phyloP scores from a whole-genome alignment of 768 basidiomycete species.

The Amanita fuliginea region DNA sequence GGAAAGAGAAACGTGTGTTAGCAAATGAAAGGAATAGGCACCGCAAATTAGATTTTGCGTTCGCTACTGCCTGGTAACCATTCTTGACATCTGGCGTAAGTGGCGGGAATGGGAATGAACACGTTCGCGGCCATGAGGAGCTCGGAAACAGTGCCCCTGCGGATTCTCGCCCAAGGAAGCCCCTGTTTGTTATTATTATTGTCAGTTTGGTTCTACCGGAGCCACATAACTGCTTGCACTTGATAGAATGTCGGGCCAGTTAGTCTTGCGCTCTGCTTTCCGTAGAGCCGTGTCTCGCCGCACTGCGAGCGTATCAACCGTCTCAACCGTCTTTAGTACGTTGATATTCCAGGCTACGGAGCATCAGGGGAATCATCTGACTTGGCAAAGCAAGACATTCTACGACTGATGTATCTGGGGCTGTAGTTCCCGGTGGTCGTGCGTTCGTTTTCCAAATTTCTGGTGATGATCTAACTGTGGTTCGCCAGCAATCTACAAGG shows the following conservation, averaged over 20 bases:
- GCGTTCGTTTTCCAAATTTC: neutral
- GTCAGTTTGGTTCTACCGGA: too few species aligned
- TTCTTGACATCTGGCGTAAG: too few species aligned
- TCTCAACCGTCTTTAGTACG: neutral
- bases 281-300: conserved; percentile 1
- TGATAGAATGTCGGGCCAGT: neutral
- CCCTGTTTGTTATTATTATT: too few species aligned
- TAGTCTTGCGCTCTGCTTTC: conserved; percentile 1
- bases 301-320: neutral
- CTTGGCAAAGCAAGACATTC: neutral
- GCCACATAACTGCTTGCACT: too few species aligned
- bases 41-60: too few species aligned
- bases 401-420: neutral
- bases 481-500: conserved; percentile 68
- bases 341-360: neutral
- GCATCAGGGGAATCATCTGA: neutral
- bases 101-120: too few species aligned
- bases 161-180: too few species aligned
- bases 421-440: conserved; percentile 6
- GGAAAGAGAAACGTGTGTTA: too few species aligned
- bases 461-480: neutral
- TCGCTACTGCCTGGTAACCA: too few species aligned
- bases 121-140: too few species aligned
- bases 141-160: too few species aligned
- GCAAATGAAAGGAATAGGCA: too few species aligned